Percentiles rank a stretch among this genome's conserved stretches.
Conservation (phyloP, 2,329 filamentous ascomycete species). For the Hansfordia pulvinata region DNA sequence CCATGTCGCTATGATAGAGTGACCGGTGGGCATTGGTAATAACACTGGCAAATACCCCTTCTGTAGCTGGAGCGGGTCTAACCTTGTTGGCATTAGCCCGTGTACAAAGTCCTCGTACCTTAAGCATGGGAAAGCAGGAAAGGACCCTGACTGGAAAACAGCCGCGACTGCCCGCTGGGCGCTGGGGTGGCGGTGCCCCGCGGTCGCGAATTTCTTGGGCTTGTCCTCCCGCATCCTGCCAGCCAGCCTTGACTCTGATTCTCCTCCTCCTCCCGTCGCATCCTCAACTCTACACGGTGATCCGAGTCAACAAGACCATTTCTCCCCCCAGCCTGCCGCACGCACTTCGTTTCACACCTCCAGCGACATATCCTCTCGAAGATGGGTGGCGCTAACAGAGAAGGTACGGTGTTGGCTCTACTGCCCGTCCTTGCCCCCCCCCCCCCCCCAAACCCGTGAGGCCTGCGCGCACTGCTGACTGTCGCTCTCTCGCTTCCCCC, state of each 20-base stretch:
- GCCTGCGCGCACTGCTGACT: conserved; percentile 2
- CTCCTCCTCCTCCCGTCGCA: conserved; percentile 8
- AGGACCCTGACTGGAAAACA: conserved; percentile 3
- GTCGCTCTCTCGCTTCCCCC: conserved; percentile 8
- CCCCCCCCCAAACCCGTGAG: neutral
- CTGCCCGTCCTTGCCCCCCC: no score
- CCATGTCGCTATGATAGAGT: no score
- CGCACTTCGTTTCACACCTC: no score
- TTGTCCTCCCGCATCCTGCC: conserved; percentile 1
- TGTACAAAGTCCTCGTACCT: no score
- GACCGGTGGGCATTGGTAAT: no score
- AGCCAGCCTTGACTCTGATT: conserved; percentile 1
- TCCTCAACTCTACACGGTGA: conserved; percentile 1
- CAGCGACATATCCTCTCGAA: no score
- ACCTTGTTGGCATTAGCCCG: no score
- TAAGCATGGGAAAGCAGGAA: conserved; percentile 2
- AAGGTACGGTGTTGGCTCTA: conserved; percentile 31
- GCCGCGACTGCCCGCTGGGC: no score
- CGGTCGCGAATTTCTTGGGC: conserved; percentile 6
- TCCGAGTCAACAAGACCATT: no score
- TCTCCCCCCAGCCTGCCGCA: no score
- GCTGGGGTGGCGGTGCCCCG: conserved; percentile 9
- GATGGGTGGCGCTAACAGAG: conserved; percentile 56
- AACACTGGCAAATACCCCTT: no score
- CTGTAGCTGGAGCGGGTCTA: no score